Conservation (phyloP, 78 protist species). For the Blattamonas nauphoetae region DNA sequence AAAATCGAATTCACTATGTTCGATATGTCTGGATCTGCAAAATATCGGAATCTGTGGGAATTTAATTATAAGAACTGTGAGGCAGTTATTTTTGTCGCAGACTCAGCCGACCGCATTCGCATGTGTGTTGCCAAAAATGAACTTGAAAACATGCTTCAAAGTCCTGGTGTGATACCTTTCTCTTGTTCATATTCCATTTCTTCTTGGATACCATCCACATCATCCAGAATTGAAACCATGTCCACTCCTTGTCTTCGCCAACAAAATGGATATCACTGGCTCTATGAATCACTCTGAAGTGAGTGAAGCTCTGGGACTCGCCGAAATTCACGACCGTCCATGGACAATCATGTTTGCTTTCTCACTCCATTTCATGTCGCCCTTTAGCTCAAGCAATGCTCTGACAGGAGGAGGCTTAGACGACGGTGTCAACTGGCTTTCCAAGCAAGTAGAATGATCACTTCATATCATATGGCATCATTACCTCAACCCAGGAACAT, state of each 20-base stretch:
- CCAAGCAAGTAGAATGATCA: not conserved
- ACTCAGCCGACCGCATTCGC: conserved; percentile 53
- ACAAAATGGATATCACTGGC: conserved; percentile 58
- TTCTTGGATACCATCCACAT: not conserved
- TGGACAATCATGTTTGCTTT: conserved; percentile 28
- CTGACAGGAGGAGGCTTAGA: conserved; percentile 46
- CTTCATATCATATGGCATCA: no score
- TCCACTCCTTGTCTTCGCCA: conserved; percentile 60
- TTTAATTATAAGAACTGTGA: not conserved
- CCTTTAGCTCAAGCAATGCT: conserved; percentile 26
- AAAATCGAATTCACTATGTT: conserved; percentile 52
- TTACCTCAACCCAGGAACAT: no score
- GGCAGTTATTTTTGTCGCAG: conserved; percentile 70
- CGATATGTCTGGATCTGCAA: conserved; percentile 65
- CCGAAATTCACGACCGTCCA: conserved; percentile 23
- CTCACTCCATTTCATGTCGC: not conserved
- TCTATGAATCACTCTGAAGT: conserved; percentile 17
- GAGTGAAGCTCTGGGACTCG: conserved; percentile 24
- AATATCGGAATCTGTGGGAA: conserved; percentile 67
- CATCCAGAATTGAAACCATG: not conserved
- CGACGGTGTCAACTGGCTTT: conserved; percentile 35
- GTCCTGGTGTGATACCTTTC: not conserved
- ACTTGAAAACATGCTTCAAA: conserved; percentile 31
- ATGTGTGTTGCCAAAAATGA: conserved; percentile 69
- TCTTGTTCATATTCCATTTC: not conserved